Base-by-base conservation (phyloP, 2,329 filamentous ascomycete genomes). In the Teratosphaeria nubilosa region DNA sequence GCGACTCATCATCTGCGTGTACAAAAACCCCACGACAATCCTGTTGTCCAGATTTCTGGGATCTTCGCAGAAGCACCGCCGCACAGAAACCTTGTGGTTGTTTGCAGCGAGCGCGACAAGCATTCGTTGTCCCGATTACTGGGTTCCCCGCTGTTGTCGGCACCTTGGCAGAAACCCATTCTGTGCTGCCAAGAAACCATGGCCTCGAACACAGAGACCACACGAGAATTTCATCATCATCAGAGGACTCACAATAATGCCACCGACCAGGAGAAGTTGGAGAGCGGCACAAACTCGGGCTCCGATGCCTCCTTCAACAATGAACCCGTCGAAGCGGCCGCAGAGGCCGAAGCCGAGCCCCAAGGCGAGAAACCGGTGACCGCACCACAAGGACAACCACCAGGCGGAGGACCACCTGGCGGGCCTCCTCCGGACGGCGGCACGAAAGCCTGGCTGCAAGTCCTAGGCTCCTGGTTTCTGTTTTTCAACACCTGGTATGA, bases 401-500 rank as follows among this genome's bases (percentile, higher is more conserved):
- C 37, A 20, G 25, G 20, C n/a, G 53, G 41, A 53, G 62, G 60
- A 27, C 62, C 62, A 1, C 53, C 56, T 11, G 58, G 58, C 6
- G 62, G 62, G 16, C 61, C 64, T 51, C 58, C 59, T 27, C 76
- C 76, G 0, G 71, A 79, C 66, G 77, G 77, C 16, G 77, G 77
- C 0, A 41, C 72, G 1, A 63, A 64, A 62, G 76, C 77, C 1
- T 80, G 77, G 77, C 62, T 79, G 54, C 77, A 79, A 58, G 76
- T 79, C 3, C 56, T 77, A 0, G 76, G 76, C 0, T 66, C 69
- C 1, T 79, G 77, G 62, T 74, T 77, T 55, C 59, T 79, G 22
- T 74, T 79, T 61, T 78, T 78, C 62, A 79, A 78, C 62, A 73
- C 72, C 24, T 80, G 77, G n/a, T n/a, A n/a, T n/a, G n/a, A n/a